A percentile compares a stretch with the other conserved stretches of the same genome.
phyloP scores from a whole-genome alignment of 2,329 filamentous ascomycete species.

The Aspergillus hortae region DNA sequence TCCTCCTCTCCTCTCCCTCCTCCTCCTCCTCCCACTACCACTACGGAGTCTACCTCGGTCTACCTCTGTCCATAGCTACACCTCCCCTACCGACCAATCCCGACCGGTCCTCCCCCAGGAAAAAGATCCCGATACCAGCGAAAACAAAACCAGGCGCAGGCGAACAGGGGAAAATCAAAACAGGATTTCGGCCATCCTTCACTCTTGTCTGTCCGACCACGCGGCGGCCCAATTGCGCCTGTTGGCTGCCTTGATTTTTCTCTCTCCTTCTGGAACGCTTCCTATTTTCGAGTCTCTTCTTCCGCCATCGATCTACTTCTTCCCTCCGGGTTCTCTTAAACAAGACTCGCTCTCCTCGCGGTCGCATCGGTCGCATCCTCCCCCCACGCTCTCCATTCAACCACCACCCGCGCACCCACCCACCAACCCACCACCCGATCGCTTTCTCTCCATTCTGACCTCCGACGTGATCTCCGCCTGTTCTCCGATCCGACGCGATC shows the following conservation, averaged over 20 bases:
- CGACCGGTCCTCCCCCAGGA: background rate
- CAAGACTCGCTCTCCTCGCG: background rate
- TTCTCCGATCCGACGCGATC: background rate
- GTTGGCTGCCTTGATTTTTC: background rate
- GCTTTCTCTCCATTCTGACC: too few species aligned
- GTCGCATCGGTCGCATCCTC: background rate
- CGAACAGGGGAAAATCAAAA: slow-evolving; percentile 1
- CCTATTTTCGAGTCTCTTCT: background rate
- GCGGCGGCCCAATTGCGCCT: background rate
- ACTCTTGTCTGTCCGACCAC: background rate
- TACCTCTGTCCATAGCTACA: too few species aligned
- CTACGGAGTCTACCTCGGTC: too few species aligned
- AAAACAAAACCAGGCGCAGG: background rate
- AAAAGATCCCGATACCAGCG: background rate
- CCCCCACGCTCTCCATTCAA: background rate
- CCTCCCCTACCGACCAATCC: background rate
- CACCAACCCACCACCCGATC: too few species aligned
- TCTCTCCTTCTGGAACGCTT: background rate
- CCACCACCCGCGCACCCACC: too few species aligned
- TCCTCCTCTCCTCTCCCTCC: background rate
- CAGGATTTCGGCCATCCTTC: background rate
- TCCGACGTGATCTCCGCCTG: background rate
- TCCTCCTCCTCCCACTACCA: background rate
- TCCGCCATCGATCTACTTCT: background rate
- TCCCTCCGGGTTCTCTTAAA: too few species aligned